phyloP scores from a whole-genome alignment of 169 alveolate species.

The Eimeria maxima region DNA sequence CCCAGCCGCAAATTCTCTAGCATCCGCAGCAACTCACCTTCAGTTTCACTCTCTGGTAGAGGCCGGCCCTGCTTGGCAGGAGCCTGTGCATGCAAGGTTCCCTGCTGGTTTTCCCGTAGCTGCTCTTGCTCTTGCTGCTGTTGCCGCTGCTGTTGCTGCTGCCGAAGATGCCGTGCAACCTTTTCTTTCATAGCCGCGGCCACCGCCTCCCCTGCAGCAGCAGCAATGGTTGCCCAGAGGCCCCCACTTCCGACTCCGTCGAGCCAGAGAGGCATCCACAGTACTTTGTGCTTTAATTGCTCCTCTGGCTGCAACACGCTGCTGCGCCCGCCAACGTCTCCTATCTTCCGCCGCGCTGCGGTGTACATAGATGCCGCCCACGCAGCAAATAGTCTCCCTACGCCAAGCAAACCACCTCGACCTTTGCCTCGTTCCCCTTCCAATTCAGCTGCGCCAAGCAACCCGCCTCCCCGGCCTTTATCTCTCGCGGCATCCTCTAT shows the following conservation, averaged over 20 bases:
- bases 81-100: background rate
- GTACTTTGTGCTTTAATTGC: background rate
- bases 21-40: conserved; percentile 29
- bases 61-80: background rate
- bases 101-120: background rate
- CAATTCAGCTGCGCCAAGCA: too few relatives aligned
- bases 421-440: background rate
- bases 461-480: background rate
- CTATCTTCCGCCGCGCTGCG: conserved; percentile 7
- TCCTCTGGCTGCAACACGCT: background rate
- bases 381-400: background rate
- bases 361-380: conserved; percentile 6
- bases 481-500: background rate
- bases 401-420: background rate
- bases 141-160: background rate
- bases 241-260: conserved; percentile 22
- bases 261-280: conserved; percentile 19
- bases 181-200: conserved; percentile 45
- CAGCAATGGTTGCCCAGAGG: conserved; percentile 30
- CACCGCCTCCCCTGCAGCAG: conserved; percentile 57
- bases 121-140: background rate
- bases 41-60: background rate
- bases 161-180: background rate
- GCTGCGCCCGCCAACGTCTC: background rate
- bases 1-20: conserved; percentile 34